These are phyloP conservation scores for Aspergillus aculeatus DNA, from an alignment of 2,329 filamentous ascomycete genomes.

Conservation along the genomic window DNA sequence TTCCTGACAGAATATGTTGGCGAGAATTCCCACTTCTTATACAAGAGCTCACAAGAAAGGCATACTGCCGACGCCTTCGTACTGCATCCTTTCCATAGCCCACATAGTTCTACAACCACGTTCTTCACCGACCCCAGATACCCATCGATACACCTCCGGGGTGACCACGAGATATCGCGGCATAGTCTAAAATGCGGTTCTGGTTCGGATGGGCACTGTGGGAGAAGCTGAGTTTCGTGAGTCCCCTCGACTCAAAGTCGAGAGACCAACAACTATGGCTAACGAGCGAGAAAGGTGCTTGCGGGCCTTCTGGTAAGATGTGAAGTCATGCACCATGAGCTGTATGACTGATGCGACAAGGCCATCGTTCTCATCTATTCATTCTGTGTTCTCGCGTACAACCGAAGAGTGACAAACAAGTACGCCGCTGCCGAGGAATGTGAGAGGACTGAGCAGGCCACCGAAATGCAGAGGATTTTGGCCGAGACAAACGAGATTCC, in stretches of 20 bases:
- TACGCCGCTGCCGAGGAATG: conserved; percentile 66
- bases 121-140: no score
- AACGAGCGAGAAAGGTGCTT: conserved; percentile 58
- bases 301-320: conserved; percentile 63
- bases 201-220: conserved; percentile 74
- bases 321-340: background rate
- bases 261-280: conserved; percentile 11
- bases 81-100: background rate
- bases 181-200: conserved; percentile 47
- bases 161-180: background rate
- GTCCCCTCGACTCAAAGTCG: conserved; percentile 34
- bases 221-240: conserved; percentile 88
- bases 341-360: conserved; percentile 38
- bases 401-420: conserved; percentile 59
- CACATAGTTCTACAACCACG: background rate
- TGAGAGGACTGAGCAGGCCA: conserved; percentile 54
- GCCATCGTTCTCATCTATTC: conserved; percentile 67
- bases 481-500: conserved; percentile 63
- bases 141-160: background rate
- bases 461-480: conserved; percentile 57
- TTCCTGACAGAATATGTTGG: background rate
- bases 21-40: background rate
- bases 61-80: background rate
- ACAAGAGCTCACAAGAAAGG: background rate
- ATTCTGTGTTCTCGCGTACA: conserved; percentile 59